phyloP scores from a whole-genome alignment of 208 protist species.

The Trypanosoma cruzi region DNA sequence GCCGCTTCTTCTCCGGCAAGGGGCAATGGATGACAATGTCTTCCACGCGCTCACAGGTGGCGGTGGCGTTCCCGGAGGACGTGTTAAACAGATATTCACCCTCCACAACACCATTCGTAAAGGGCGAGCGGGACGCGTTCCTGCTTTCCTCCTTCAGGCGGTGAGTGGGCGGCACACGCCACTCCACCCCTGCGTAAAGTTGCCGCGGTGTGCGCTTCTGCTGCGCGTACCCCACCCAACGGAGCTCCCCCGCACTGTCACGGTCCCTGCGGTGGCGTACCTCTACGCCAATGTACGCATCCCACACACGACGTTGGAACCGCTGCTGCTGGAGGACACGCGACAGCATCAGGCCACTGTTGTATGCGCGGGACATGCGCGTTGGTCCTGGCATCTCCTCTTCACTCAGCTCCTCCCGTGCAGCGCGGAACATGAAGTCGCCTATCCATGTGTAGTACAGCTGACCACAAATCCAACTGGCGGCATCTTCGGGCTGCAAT shows the following conservation, averaged over 20 bases:
- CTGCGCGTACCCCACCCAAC: conserved; percentile 62
- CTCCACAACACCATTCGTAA: conserved; percentile 48
- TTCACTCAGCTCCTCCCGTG: conserved; percentile 33
- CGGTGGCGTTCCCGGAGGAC: conserved; percentile 24
- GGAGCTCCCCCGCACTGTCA: conserved; percentile 33
- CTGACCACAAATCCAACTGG: conserved; percentile 5
- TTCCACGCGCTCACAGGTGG: conserved; percentile 57
- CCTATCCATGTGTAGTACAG: conserved; percentile 48
- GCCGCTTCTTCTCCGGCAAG: background rate
- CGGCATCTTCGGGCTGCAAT: conserved; percentile 30
- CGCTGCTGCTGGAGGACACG: conserved; percentile 33
- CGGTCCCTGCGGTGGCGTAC: conserved; percentile 29
- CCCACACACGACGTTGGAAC: conserved; percentile 36
- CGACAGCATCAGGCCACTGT: conserved; percentile 27
- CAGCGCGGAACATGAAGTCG: conserved; percentile 31
- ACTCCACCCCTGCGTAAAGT: conserved; percentile 74
- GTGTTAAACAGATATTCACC: conserved; percentile 70
- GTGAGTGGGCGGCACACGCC: conserved; percentile 34
- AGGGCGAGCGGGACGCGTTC: background rate
- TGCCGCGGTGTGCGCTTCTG: conserved; percentile 36
- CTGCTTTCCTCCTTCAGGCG: conserved; percentile 7
- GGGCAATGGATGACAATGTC: conserved; percentile 30
- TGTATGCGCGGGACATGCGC: conserved; percentile 23
- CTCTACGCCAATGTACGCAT: conserved; percentile 32
- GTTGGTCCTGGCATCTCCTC: conserved; percentile 33